These are phyloP conservation scores for Theobroma grandiflorum DNA, from an alignment of 441 rosid genomes.

Conservation along the genomic window DNA sequence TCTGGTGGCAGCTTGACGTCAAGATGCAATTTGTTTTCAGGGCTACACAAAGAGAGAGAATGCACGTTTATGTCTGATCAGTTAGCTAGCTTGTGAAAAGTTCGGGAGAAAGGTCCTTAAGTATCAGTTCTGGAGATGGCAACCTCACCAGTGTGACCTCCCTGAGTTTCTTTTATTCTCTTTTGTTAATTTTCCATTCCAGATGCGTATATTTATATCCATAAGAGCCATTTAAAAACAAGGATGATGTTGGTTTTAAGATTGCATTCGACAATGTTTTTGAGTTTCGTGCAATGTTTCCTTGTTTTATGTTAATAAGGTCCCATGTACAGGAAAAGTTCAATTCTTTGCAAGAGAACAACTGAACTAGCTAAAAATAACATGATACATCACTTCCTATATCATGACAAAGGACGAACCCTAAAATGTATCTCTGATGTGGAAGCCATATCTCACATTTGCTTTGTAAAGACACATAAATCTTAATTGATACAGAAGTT, in stretches of 20 bases:
- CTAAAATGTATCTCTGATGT: too few species aligned
- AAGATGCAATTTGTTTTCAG: constrained; percentile 55
- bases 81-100: constrained; percentile 55
- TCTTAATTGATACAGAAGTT: too few species aligned
- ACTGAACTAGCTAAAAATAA: too few species aligned
- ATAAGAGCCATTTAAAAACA: not conserved
- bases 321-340: not conserved
- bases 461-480: too few species aligned
- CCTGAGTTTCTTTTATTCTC: constrained; percentile 46
- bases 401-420: too few species aligned
- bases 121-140: constrained; percentile 67
- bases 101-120: constrained; percentile 58
- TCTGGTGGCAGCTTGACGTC: constrained; percentile 25
- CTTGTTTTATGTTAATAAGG: constrained; percentile 49
- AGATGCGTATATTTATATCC: not conserved
- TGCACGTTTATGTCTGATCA: constrained; percentile 69
- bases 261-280: constrained; percentile 25
- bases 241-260: not conserved
- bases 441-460: too few species aligned
- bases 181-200: too few species aligned
- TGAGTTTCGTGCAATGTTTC: constrained; percentile 37
- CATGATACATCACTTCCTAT: too few species aligned
- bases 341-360: too few species aligned
- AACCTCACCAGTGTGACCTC: constrained; percentile 65
- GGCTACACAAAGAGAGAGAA: constrained; percentile 56